Evolutionary conservation across 805 yeast species (phyloP).

Genomic region (Metschnikowia similis): DNA sequence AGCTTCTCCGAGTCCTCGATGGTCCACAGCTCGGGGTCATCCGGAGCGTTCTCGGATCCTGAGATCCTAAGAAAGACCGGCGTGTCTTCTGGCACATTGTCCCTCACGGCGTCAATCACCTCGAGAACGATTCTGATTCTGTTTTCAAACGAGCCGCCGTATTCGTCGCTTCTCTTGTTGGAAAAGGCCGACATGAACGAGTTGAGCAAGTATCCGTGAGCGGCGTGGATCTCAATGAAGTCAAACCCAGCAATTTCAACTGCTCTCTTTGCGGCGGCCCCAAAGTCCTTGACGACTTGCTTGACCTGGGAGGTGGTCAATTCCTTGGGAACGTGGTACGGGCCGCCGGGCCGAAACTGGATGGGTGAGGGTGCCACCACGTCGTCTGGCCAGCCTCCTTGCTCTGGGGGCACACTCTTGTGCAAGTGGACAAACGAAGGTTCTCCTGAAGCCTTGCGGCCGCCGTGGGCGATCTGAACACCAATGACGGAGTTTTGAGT

Average conservation of each 20-base stretch:
- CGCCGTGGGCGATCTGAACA: conserved; percentile 53
- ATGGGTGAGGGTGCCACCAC: conserved; percentile 33
- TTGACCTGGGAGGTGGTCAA: conserved; percentile 15
- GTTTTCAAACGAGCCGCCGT: conserved; percentile 44
- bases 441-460: conserved; percentile 32
- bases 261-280: conserved; percentile 14
- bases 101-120: conserved; percentile 44
- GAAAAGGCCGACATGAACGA: conserved; percentile 34
- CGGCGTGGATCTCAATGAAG: conserved; percentile 39
- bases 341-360: conserved; percentile 29
- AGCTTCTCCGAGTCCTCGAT: conserved; percentile 42
- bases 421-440: conserved; percentile 16
- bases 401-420: conserved; percentile 6
- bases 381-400: conserved; percentile 2
- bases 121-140: conserved; percentile 39
- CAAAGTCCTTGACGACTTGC: conserved; percentile 8
- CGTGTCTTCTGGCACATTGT: conserved; percentile 31
- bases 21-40: conserved; percentile 37
- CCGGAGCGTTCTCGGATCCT: conserved; percentile 39
- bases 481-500: conserved; percentile 37
- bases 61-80: conserved; percentile 49
- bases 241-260: conserved; percentile 35
- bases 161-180: conserved; percentile 39
- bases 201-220: conserved; percentile 38
- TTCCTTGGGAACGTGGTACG: conserved; percentile 26